Evolutionary conservation across 1,284 basidiomycete species (phyloP), one percentile per base, ranked within the genome.

Genomic region (Pascua guehoae): DNA sequence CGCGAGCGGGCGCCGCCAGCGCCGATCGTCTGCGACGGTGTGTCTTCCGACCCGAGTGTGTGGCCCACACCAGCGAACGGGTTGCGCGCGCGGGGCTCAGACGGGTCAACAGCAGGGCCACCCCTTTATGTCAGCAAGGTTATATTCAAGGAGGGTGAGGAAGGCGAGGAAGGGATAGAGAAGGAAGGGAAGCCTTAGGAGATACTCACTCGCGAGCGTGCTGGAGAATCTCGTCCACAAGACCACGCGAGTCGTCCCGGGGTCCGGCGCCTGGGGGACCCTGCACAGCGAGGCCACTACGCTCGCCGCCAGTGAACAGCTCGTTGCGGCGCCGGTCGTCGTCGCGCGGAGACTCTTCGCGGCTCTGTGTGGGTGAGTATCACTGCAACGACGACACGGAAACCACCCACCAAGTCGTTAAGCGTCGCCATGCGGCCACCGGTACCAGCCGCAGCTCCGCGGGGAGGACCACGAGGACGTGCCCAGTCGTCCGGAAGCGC

Each of bases 251-350:
- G n/a, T 40, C 57, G 8, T 41, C 41, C 12, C 61, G 58, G n/a
- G 38, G 75, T 61, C 86, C 83, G 47, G 69, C 69, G 24, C 24
- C 24, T 3, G 24, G 24, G 8, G 94, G 95, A 70, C 93, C 91
- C 76, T 96, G 85, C 1, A 98, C 85, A 3, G 88, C 89, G 41
- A 98, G 82, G 0, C 93, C 95, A 76, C 93, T 96, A 66, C 88
- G 80, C 72, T 93, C 91, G 1, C 92, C 91, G 39, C 91, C 92
- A 4, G 91, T 86, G 54, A 74, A 78, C 24, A 77, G 66, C 80
- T 87, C 36, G 66, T 86, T 53, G 78, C 81, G 39, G 8, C 52
- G 61, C 15, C 63, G 53, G 7, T 70, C 70, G 14, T 60, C 53
- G 43, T 63, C 65, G 43, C 24, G 24, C 4, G 24, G 24, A 32